Evolutionary conservation across 169 alveolate genomes (phyloP).

Genomic region (Eimeria sp.): DNA sequence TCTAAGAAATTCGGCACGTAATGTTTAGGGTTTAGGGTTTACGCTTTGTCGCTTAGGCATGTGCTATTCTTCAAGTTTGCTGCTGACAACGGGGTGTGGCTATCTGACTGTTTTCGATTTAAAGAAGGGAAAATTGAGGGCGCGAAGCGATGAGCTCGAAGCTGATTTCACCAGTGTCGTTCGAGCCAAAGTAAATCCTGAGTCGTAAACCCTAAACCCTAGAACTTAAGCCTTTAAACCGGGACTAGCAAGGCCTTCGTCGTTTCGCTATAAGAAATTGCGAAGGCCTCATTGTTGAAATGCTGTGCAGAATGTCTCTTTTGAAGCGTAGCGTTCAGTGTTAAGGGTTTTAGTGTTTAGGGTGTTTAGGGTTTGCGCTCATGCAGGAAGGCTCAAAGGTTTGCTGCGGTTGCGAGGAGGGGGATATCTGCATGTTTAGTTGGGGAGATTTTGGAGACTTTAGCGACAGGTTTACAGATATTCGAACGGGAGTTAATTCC

Average conservation of each 20-base stretch:
- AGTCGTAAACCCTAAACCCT: background rate
- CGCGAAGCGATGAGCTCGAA: slow-evolving; percentile 66
- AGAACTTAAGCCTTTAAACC: background rate
- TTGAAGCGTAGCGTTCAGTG: background rate
- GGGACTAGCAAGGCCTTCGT: background rate
- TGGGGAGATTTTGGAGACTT: slow-evolving; percentile 81
- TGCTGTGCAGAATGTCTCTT: background rate
- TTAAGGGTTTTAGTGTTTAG: background rate
- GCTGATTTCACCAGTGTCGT: slow-evolving; percentile 45
- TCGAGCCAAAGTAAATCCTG: slow-evolving; percentile 31
- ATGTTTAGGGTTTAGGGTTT: no score
- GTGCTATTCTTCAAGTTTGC: background rate
- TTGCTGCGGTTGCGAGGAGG: slow-evolving; percentile 75
- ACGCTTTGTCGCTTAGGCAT: no score
- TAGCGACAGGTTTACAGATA: slow-evolving; percentile 65
- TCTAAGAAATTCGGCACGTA: no score
- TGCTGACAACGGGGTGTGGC: slow-evolving; percentile 63
- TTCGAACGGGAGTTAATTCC: slow-evolving; percentile 34
- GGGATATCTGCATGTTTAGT: slow-evolving; percentile 38
- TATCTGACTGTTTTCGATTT: slow-evolving; percentile 56
- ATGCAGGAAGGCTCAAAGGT: slow-evolving; percentile 74
- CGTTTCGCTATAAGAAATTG: background rate
- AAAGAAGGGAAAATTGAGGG: background rate
- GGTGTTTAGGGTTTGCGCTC: background rate
- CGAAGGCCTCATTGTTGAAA: no score